phyloP scores from a whole-genome alignment of 2,329 filamentous ascomycete genomes.

The Claviceps capensis region DNA sequence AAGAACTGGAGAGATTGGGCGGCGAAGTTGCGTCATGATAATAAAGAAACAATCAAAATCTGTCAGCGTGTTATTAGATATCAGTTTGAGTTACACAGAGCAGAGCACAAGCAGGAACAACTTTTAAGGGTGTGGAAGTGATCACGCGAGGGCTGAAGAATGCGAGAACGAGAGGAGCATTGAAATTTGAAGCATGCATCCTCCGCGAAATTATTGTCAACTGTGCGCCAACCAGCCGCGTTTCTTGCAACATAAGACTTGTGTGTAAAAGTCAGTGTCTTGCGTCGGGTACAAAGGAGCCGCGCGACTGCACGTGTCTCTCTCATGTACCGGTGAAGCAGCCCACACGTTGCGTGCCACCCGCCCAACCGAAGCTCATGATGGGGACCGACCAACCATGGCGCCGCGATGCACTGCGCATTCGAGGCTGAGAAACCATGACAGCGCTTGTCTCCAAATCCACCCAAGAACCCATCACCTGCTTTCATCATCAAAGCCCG shows the following conservation, averaged over 20 bases:
- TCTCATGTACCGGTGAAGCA: not conserved
- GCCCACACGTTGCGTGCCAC: not conserved
- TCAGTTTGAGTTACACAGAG: not conserved
- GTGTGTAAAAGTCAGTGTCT: not conserved
- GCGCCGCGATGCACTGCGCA: slow-evolving; percentile 6
- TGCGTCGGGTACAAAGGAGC: not conserved
- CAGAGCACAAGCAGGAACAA: not conserved
- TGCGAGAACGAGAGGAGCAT: not conserved
- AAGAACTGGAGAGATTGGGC: slow-evolving; percentile 50
- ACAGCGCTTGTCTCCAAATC: not conserved
- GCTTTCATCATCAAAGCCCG: not conserved
- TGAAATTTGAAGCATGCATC: not conserved
- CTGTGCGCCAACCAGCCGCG: not conserved
- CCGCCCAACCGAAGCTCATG: slow-evolving; percentile 7
- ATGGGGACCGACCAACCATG: slow-evolving; percentile 9
- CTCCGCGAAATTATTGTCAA: not conserved
- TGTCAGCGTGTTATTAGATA: not conserved
- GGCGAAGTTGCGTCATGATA: slow-evolving; percentile 33
- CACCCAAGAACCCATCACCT: not conserved
- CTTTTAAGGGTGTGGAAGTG: not conserved
- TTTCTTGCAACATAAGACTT: not conserved
- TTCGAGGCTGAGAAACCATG: slow-evolving; percentile 3
- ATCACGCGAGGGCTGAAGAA: not conserved
- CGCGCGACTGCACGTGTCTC: not conserved
- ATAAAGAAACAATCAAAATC: not conserved